Evolutionary conservation across 495 filamentous ascomycete species (phyloP).

Genomic region (Hapsidospora chrysogenum): DNA sequence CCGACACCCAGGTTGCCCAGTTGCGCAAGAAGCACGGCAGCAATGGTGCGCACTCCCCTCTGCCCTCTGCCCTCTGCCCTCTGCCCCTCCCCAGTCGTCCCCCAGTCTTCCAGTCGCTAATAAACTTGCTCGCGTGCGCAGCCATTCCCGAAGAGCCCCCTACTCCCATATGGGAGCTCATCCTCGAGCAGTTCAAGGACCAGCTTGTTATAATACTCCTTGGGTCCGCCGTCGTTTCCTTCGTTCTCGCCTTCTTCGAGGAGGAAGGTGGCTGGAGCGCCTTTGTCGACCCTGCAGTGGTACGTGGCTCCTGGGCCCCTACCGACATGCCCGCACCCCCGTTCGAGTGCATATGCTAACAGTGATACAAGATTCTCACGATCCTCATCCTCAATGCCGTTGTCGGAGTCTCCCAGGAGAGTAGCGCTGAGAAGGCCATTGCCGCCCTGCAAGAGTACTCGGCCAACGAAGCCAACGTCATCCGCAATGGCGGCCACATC

Average conservation of each 20-base stretch:
- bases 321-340: not conserved
- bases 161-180: slow-evolving; percentile 91
- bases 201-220: slow-evolving; percentile 93
- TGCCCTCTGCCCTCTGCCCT: slow-evolving; percentile 1
- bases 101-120: slow-evolving; percentile 8
- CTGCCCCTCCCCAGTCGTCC: slow-evolving; percentile 4
- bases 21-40: slow-evolving; percentile 55
- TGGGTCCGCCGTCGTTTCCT: slow-evolving; percentile 86
- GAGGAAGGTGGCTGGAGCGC: slow-evolving; percentile 87
- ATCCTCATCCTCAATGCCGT: slow-evolving; percentile 94
- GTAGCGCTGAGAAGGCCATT: slow-evolving; percentile 96
- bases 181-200: slow-evolving; percentile 98
- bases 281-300: slow-evolving; percentile 95
- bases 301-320: slow-evolving; percentile 27
- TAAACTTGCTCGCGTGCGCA: slow-evolving; percentile 23
- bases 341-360: slow-evolving; percentile 3
- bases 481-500: slow-evolving; percentile 59
- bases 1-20: slow-evolving; percentile 45
- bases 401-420: slow-evolving; percentile 97
- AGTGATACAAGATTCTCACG: slow-evolving; percentile 59
- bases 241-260: slow-evolving; percentile 85
- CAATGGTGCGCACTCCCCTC: slow-evolving; percentile 46
- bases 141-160: slow-evolving; percentile 91
- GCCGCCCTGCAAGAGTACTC: slow-evolving; percentile 98
- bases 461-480: slow-evolving; percentile 88